Percentiles rank a stretch among this genome's conserved stretches.
Conservation (phyloP, 352 stramenopile species). For the Globisporangium abappressorium region DNA sequence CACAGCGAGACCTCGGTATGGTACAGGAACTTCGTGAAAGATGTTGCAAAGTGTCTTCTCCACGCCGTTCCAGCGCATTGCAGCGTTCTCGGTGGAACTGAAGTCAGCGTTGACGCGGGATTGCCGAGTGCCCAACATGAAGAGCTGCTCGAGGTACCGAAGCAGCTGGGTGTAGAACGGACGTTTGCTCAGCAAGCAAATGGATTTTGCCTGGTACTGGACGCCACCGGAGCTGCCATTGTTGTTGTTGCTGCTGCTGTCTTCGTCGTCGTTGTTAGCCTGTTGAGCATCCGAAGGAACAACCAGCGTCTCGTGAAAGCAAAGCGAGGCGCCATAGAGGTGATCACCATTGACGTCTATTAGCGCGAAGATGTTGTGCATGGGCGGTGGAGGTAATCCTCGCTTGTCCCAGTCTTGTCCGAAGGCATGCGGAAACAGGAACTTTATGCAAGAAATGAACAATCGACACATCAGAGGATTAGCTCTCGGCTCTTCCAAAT, state of each 20-base stretch:
- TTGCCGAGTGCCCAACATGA: conserved; percentile 42
- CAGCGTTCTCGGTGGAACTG: background rate
- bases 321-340: conserved; percentile 46
- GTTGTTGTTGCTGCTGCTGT: conserved; percentile 15
- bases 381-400: conserved; percentile 30
- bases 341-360: conserved; percentile 40
- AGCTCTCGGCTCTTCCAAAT: background rate
- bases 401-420: conserved; percentile 27
- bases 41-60: conserved; percentile 48
- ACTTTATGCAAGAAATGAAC: conserved; percentile 19
- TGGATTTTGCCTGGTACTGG: conserved; percentile 32
- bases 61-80: conserved; percentile 17
- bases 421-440: conserved; percentile 49
- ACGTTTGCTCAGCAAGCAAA: conserved; percentile 41
- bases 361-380: conserved; percentile 51
- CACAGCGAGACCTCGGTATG: conserved; percentile 32
- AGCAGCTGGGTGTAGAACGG: conserved; percentile 48
- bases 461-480: background rate
- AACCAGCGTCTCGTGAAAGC: conserved; percentile 37
- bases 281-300: background rate
- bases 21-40: conserved; percentile 47
- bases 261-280: background rate
- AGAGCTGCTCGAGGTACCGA: conserved; percentile 49
- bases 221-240: background rate
- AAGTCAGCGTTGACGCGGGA: conserved; percentile 1